Conservation (phyloP, 176 grass and related monocot species). For the Phoenix roebelenii region DNA sequence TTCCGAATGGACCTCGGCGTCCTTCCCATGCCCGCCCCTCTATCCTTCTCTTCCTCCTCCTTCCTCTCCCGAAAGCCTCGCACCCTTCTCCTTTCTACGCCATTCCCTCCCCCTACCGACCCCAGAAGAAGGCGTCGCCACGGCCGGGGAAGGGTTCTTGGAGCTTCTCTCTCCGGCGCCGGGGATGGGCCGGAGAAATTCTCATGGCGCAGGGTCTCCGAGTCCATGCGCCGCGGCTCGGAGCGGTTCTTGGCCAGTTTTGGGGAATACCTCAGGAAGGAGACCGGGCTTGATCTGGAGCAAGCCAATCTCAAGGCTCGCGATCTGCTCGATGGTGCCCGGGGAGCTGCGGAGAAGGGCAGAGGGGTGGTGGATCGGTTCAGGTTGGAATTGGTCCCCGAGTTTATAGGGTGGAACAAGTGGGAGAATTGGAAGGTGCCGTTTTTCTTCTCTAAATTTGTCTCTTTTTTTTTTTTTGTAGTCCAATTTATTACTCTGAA, state of each 20-base stretch:
- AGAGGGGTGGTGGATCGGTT: slow-evolving; percentile 12
- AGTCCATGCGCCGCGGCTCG: slow-evolving; percentile 4
- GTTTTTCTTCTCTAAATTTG: neutral
- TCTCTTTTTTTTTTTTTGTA: neutral
- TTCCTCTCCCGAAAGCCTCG: too few relatives aligned
- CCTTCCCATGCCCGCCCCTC: too few relatives aligned
- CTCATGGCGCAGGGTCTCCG: slow-evolving; percentile 5
- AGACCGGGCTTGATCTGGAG: neutral
- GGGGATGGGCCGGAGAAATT: neutral
- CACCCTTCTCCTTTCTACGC: too few relatives aligned
- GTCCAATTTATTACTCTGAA: too few relatives aligned
- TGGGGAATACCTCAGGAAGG: slow-evolving; percentile 1
- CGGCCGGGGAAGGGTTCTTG: neutral
- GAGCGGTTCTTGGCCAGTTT: neutral
- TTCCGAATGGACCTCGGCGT: too few relatives aligned
- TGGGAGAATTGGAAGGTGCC: slow-evolving; percentile 27
- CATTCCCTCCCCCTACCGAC: too few relatives aligned
- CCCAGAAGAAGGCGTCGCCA: too few relatives aligned
- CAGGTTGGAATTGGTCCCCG: neutral
- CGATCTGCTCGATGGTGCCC: neutral
- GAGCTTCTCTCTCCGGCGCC: neutral
- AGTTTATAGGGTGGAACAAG: slow-evolving; percentile 28
- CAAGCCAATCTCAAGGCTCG: neutral
- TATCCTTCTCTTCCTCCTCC: too few relatives aligned
- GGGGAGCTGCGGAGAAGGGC: neutral